phyloP scores from a whole-genome alignment of 2,329 filamentous ascomycete genomes.

The Aspergillus candidus region DNA sequence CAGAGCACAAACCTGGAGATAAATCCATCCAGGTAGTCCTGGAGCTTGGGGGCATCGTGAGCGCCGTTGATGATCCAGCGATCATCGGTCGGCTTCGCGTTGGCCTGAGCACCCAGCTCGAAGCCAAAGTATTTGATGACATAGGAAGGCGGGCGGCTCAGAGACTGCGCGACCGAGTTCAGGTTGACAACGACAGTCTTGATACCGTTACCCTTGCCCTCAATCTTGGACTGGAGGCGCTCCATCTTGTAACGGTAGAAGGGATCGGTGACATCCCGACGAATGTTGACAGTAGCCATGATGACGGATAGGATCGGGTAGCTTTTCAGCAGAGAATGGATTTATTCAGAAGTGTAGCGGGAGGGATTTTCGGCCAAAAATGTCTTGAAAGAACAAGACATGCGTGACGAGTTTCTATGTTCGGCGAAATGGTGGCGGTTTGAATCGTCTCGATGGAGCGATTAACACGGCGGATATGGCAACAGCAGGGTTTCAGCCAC shows the following conservation, averaged over 20 bases:
- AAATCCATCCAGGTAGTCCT: slow-evolving; percentile 97
- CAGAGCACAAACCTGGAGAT: slow-evolving; percentile 98
- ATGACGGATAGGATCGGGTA: slow-evolving; percentile 46
- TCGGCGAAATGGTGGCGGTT: slow-evolving; percentile 32
- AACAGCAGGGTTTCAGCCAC: slow-evolving; percentile 64
- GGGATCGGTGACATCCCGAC: slow-evolving; percentile 93
- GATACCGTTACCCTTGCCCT: slow-evolving; percentile 99
- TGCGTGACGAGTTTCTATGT: slow-evolving; percentile 41
- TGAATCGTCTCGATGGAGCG: slow-evolving; percentile 12
- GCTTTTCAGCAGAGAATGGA: slow-evolving; percentile 24
- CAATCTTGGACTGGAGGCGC: slow-evolving; percentile 95
- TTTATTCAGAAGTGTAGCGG: slow-evolving; percentile 27
- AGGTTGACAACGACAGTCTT: slow-evolving; percentile 98
- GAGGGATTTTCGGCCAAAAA: slow-evolving; percentile 41
- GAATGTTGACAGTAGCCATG: slow-evolving; percentile 98
- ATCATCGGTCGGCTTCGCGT: slow-evolving; percentile 93
- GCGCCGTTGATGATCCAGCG: slow-evolving; percentile 99
- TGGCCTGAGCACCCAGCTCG: slow-evolving; percentile 96
- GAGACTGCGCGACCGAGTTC: slow-evolving; percentile 83
- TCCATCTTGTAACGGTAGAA: slow-evolving; percentile 99
- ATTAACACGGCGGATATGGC: slow-evolving; percentile 24
- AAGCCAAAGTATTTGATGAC: slow-evolving; percentile 99
- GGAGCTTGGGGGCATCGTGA: slow-evolving; percentile 89
- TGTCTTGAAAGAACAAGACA: slow-evolving; percentile 51
- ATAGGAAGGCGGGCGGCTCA: slow-evolving; percentile 86